Evolutionary conservation across 495 filamentous ascomycete genomes (phyloP), one percentile per base, ranked within the genome.

Genomic region (Xylaria flabelliformis): DNA sequence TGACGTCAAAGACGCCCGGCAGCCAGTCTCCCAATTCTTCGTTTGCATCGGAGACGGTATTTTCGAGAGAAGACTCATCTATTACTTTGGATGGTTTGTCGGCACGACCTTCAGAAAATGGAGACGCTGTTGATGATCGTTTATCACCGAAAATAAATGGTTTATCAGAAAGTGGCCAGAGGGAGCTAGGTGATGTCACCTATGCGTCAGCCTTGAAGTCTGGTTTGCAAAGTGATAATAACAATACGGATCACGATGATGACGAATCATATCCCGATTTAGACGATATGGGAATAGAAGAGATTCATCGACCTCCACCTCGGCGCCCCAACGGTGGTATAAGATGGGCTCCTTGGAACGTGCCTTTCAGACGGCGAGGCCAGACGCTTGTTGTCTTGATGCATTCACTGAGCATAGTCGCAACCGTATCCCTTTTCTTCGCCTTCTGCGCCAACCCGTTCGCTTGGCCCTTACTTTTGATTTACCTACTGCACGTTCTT

Each of bases 391-490:
- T 94, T 21, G 94, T 99, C 21, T 86, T 98, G 46, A 86, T 90
- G 67, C 96, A 98, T 82, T 97, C 91, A 46, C 87, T 98, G 72
- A 91, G 88, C 69, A 93, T 98, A 72, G 90, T 90, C 59, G 84
- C 90, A 29, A 88, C 88, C 44, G 85, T 97, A 26, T 90, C 92
- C n/a, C 70, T 88, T 62, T 98, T 98, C 85, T 98, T 97, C 82
- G 92, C 95, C 77, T 89, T 94, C 55, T 97, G 94, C 81, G 90
- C 93, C 56, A 94, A 95, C 72, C 97, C 97, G 0, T 80, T 99
- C 17, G 89, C 91, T 70, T 99, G 96, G 96, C 96, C 96, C 2
- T 75, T 99, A 56, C 82, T 99, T 15, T 80, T 99, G n/a, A 92
- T 94, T 4, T 99, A 98, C 76, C 86, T 97, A 41, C 84, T 98